phyloP scores from a whole-genome alignment of 2,329 filamentous ascomycete genomes.

The Fusarium humuli region DNA sequence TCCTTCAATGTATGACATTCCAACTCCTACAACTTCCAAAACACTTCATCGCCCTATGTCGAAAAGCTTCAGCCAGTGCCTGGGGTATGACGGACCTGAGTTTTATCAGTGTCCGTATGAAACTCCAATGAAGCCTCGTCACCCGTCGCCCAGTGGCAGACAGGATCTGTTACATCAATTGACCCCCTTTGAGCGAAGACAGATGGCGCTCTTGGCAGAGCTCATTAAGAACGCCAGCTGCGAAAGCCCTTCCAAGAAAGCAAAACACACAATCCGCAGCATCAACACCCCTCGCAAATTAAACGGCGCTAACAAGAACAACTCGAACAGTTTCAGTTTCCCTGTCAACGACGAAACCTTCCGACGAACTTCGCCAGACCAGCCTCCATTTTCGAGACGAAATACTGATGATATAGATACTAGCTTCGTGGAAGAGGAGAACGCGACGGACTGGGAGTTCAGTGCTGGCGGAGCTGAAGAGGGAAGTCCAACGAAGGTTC shows the following conservation, averaged over 20 bases:
- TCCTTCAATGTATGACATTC: conserved; percentile 62
- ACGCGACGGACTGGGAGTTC: conserved; percentile 61
- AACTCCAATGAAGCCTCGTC: conserved; percentile 4
- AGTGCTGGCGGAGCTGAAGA: conserved; percentile 59
- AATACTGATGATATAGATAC: conserved; percentile 73
- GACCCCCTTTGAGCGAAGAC: conserved; percentile 56
- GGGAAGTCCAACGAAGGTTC: conserved; percentile 43
- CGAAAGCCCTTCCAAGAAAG: conserved; percentile 30
- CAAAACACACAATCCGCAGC: conserved; percentile 10
- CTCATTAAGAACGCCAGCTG: conserved; percentile 52
- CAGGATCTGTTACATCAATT: conserved; percentile 41
- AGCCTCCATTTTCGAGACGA: conserved; percentile 58
- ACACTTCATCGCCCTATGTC: conserved; percentile 23
- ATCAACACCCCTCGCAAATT: neutral
- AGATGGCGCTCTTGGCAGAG: conserved; percentile 53
- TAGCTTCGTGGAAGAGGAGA: conserved; percentile 65
- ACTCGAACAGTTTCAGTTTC: conserved; percentile 63
- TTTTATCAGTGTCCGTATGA: conserved; percentile 25
- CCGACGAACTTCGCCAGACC: conserved; percentile 50
- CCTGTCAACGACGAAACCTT: conserved; percentile 58
- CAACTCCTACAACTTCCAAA: conserved; percentile 41
- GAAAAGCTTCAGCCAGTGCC: conserved; percentile 29
- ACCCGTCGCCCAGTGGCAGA: conserved; percentile 51
- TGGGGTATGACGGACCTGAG: conserved; percentile 9
- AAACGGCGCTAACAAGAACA: conserved; percentile 50